Conservation (phyloP, 2,329 filamentous ascomycete species). For the Harringtonia aguacate region DNA sequence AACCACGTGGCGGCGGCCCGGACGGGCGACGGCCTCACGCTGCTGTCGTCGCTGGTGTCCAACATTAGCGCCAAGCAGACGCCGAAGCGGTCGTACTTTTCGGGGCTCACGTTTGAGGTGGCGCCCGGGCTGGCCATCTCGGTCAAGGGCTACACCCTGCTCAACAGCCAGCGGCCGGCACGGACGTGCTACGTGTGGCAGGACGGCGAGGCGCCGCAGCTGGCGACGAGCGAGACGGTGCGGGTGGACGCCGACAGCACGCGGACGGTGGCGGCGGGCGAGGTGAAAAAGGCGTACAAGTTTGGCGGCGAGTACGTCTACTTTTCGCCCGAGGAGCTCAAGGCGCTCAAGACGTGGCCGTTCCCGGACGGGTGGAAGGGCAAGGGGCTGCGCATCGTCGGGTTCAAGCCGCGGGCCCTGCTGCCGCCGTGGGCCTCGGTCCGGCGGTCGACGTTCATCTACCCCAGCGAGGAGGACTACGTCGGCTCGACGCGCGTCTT, state of each 20-base stretch:
- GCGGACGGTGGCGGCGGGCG: constrained; percentile 63
- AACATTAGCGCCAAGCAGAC: constrained; percentile 87
- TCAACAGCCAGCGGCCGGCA: constrained; percentile 73
- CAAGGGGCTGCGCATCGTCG: constrained; percentile 77
- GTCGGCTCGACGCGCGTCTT: constrained; percentile 91
- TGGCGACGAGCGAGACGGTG: constrained; percentile 64
- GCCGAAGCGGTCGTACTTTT: constrained; percentile 76
- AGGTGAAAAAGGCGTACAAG: constrained; percentile 88
- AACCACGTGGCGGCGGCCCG: constrained; percentile 49
- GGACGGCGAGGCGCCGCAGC: constrained; percentile 73
- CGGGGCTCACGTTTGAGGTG: constrained; percentile 76
- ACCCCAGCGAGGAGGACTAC: constrained; percentile 82
- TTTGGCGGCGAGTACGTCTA: constrained; percentile 86
- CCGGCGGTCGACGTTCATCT: constrained; percentile 84
- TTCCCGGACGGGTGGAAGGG: constrained; percentile 50
- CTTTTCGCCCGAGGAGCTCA: constrained; percentile 78
- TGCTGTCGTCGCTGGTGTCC: constrained; percentile 69
- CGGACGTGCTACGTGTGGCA: constrained; percentile 82
- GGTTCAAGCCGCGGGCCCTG: constrained; percentile 73
- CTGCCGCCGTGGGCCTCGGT: constrained; percentile 77
- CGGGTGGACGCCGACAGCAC: constrained; percentile 69
- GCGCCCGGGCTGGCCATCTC: constrained; percentile 77
- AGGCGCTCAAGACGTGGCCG: constrained; percentile 50
- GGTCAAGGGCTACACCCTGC: constrained; percentile 83
- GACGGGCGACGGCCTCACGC: constrained; percentile 50